Evolutionary conservation across 495 filamentous ascomycete species (phyloP), one percentile per base, ranked within the genome.

Genomic region (Aspergillus conjunctus): DNA sequence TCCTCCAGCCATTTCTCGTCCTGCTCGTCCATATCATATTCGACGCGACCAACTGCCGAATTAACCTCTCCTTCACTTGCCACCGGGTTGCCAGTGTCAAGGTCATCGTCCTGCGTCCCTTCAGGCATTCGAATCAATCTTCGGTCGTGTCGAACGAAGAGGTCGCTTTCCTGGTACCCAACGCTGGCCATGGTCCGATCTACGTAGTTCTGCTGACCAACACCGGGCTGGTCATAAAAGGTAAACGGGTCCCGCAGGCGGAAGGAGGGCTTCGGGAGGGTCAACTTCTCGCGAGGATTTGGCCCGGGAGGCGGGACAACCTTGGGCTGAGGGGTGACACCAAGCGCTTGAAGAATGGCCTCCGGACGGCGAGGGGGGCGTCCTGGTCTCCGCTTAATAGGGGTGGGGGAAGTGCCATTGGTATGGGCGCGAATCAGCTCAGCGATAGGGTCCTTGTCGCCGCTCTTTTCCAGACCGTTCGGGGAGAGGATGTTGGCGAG

Each of bases 1-100:
- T 84, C 84, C 57, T 95, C 89, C 22, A 99, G 79, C 94, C 95
- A 98, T 75, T 92, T 90, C 55, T 95, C 92, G 70, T 99, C 94
- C 69, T 99, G 94, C 73, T 98, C 94, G 68, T 99, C 94, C 94
- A 99, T 98, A 66, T 99, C 94, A 66, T 99, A 99, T 66, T 99
- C 94, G 43, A 97, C 94, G 33, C 91, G 85, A 41, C 91, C 90
- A 30, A 91, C 83, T 3, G 78, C 75, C 7, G 77, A 68, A 63
- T 84, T 83, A 6, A 76, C 68, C 32, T 92, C 88, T 10, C 83
- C 85, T 32, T 93, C 90, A 14, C 72, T 75, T 37, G 79, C 84
- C 0, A 80, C 65, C 15, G 80, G 76, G 51, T 86, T 79, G 9
- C 76, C 79, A 21, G 88, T 75, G 59, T 96, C 92, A 49, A 88